Evolutionary conservation across 441 rosid species (phyloP).

Genomic region (Sinapis alba): DNA sequence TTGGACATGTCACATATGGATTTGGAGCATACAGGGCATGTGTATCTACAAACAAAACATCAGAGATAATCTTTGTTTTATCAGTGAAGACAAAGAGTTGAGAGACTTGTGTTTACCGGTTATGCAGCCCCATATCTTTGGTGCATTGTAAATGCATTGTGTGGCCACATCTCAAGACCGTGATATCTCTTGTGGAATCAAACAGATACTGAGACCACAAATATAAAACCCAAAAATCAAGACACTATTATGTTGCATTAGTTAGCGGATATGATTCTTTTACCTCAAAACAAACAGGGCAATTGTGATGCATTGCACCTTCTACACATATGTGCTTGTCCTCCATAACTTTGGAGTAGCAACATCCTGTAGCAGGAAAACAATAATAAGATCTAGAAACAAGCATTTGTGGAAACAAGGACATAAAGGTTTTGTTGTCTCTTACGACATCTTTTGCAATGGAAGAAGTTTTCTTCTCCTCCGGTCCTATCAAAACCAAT

Average conservation of each 20-base stretch:
- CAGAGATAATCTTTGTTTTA: background rate
- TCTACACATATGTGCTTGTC: constrained; percentile 72
- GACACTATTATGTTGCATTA: background rate
- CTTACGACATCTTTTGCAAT: constrained; percentile 73
- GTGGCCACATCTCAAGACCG: constrained; percentile 73
- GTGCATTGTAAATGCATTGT: constrained; percentile 69
- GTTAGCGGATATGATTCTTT: background rate
- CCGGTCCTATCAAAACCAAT: constrained; percentile 58
- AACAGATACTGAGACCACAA: constrained; percentile 59
- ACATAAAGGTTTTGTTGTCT: constrained; percentile 3
- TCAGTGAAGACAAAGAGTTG: background rate
- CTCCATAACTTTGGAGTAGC: constrained; percentile 67
- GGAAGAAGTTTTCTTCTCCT: constrained; percentile 73
- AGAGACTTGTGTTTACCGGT: constrained; percentile 41
- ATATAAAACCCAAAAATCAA: background rate
- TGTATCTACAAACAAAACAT: constrained; percentile 51
- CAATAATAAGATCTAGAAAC: background rate
- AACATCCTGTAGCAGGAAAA: constrained; percentile 52
- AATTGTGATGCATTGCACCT: constrained; percentile 88
- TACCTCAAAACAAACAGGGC: constrained; percentile 96
- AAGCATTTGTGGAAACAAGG: constrained; percentile 7
- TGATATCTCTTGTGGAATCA: constrained; percentile 67
- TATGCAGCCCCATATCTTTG: constrained; percentile 68
- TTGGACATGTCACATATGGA: constrained; percentile 72
- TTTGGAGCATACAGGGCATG: constrained; percentile 91